Base-by-base conservation (phyloP, 495 filamentous ascomycete species). In the Cairneyella variabilis region DNA sequence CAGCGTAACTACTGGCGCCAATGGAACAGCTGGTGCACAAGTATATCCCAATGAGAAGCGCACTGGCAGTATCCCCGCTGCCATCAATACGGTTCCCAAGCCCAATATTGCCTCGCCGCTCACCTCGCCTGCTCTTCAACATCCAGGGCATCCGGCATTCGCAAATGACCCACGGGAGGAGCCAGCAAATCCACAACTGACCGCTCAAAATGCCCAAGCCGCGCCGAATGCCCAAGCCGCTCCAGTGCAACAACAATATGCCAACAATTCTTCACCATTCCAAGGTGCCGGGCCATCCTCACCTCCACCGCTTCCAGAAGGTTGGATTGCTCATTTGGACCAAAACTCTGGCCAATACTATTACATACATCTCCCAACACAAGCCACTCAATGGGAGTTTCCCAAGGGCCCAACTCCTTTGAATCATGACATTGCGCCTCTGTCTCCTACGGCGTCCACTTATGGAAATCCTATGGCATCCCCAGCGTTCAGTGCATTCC, bases 331-430 rank as follows among this genome's bases (percentile, higher is more conserved):
- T 11, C 95, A 97, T 63, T 76, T 97, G 6, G 93, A 98, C 64
- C 86, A 88, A 36, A 96, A 84, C 63, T 96, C 91, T 3, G 93
- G 95, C 6, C 93, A 97, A 64, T 98, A 97, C 66, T 98, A 98
- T 65, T 98, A 98, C 65, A 98, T 98, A 57, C 95, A 98, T 66
- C 78, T 98, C 16, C 86, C 93, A 9, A 91, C 93, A 0, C 93
- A 97, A 64, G 89, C 90, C 3, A 98, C 93, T 11, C 93, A 98
- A 66, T 98, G 93, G 93, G 93, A 98, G 59, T 96, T 96, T 62
- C 93, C 93, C 18, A 95, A 96, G 69, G 89, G 88, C 0, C 89
- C 90, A 4, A 92, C 87, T 4, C 89, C 91, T 4, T 67, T 95
- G 53, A 85, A 87, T 61, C 76, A 95, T 52, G 88, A 90, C 44